Base-by-base conservation (phyloP, 1,139 yeast species). In the Suhomyces bokatorum region DNA sequence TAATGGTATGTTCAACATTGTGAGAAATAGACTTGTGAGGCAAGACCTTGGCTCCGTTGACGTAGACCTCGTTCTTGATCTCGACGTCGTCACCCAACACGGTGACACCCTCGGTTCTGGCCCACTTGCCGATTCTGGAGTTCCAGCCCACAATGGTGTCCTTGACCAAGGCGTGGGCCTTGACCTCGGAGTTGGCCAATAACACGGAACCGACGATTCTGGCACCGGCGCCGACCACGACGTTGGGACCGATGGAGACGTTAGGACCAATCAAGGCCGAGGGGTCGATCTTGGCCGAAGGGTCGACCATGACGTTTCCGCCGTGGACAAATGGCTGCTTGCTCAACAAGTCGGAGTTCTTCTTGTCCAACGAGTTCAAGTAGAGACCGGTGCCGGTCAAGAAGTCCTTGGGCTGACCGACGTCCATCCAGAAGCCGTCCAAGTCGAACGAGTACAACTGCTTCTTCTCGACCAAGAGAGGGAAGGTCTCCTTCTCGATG, bases 341-440 rank as follows among this genome's bases (percentile, higher is more conserved):
- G 56, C 83, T 78, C 63, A 95, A 83, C 60, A 75, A 69, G 61
- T 80, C 81, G 55, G 97, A 88, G 59, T 74, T 66, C 74, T 85
- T 88, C 80, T 86, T 87, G 60, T 95, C 71, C 64, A 90, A 76
- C 47, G 98, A 85, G 65, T 87, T 81, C 70, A 95, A 80, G 81
- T 91, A 95, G 56, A 93, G 80, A 59, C 90, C 85, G 63, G 98
- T 89, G 70, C 99, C 99, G 50, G 97, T 85, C 60, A 95, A 78
- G 84, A 90, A 95, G 75, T 95, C 99, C 83, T 93, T 93, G 80
- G 99, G 99, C 79, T 95, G 99, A 70, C 99, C 99, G 60, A 95
- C 97, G 71, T 95, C 99, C 99, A 95, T 95, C 99, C 99, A 95
- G 87, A 84, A 95, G 56, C 99, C 99, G 77, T 93, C 97, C 66